Conservation (phyloP, 129 eudicot genomes). For the Tagetes erecta region DNA sequence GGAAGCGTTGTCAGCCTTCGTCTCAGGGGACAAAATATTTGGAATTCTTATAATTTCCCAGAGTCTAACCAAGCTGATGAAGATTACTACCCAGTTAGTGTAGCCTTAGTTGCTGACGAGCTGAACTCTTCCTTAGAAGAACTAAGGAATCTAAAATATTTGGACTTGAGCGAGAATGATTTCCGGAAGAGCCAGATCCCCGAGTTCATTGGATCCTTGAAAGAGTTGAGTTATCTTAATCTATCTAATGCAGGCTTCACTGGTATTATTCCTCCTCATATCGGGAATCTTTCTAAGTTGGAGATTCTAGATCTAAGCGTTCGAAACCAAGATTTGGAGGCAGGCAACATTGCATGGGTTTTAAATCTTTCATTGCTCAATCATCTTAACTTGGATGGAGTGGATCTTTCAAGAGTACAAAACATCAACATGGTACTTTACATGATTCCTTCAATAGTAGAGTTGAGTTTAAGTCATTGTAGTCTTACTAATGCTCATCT, state of each 20-base stretch:
- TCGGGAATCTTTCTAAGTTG: constrained; percentile 11
- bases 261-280: constrained; percentile 9
- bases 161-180: constrained; percentile 18
- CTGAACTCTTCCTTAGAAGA: constrained; percentile 8
- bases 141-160: not conserved
- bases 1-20: constrained; percentile 1
- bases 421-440: not conserved
- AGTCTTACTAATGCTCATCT: constrained; percentile 12
- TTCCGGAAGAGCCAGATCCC: not conserved
- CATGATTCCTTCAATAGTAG: constrained; percentile 4
- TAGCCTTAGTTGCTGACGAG: constrained; percentile 7
- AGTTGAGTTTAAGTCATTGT: constrained; percentile 7
- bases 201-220: constrained; percentile 22
- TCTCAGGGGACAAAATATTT: constrained; percentile 9
- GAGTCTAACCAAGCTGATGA: not conserved
- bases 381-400: constrained; percentile 14
- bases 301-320: constrained; percentile 11
- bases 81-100: not conserved
- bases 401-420: not conserved
- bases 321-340: not conserved
- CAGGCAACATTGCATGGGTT: not conserved
- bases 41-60: constrained; percentile 19
- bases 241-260: constrained; percentile 11
- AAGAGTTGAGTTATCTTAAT: constrained; percentile 19
- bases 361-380: not conserved